Evolutionary conservation across 176 grass and related monocot genomes (phyloP).

Genomic region (Oryza nivara): DNA sequence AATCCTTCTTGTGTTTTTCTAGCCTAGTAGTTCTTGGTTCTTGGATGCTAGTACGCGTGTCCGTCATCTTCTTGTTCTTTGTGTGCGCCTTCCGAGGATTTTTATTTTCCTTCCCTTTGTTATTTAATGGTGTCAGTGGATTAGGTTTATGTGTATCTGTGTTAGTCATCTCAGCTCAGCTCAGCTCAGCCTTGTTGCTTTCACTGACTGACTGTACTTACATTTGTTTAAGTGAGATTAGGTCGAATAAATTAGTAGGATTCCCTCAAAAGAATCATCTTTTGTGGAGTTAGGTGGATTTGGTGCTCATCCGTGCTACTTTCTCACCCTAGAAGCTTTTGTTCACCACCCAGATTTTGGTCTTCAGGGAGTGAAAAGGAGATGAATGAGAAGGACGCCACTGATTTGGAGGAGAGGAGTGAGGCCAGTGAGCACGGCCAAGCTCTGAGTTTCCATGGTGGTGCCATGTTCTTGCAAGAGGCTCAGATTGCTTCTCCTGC

Average conservation of each 20-base stretch:
- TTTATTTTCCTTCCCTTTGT: background rate
- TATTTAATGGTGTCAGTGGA: conserved; percentile 20
- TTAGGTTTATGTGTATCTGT: conserved; percentile 31
- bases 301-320: background rate
- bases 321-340: conserved; percentile 21
- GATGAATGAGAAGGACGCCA: conserved; percentile 45
- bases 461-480: conserved; percentile 31
- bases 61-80: background rate
- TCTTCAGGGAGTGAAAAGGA: conserved; percentile 44
- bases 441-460: conserved; percentile 36
- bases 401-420: conserved; percentile 52
- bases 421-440: conserved; percentile 27
- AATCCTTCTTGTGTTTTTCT: background rate
- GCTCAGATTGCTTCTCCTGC: conserved; percentile 7
- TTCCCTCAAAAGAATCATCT: background rate
- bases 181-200: conserved; percentile 2
- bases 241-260: background rate
- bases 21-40: conserved; percentile 5
- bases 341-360: conserved; percentile 2
- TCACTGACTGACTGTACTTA: conserved; percentile 11
- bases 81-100: background rate
- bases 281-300: conserved; percentile 13
- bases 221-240: conserved; percentile 20
- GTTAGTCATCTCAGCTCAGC: background rate
- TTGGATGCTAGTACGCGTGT: background rate